Conservation (phyloP, 2,329 filamentous ascomycete genomes). For the Didymosphaeria variabile region DNA sequence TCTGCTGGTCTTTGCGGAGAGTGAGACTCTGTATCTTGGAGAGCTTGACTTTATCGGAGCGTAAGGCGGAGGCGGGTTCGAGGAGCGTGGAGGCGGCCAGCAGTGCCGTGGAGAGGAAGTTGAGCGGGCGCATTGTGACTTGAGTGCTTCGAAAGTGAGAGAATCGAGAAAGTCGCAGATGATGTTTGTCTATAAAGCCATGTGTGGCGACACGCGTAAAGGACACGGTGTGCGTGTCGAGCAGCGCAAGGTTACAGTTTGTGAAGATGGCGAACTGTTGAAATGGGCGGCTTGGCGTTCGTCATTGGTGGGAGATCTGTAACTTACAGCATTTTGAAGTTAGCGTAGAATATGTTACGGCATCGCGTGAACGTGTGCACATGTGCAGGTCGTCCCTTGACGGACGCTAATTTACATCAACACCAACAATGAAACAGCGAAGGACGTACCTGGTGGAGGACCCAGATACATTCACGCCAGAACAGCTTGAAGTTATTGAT, state of each 20-base stretch:
- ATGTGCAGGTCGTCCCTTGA: neutral
- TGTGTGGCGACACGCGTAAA: slow-evolving; percentile 30
- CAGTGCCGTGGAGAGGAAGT: slow-evolving; percentile 42
- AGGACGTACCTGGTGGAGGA: slow-evolving; percentile 78
- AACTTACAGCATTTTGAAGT: slow-evolving; percentile 7
- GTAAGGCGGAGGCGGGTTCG: slow-evolving; percentile 38
- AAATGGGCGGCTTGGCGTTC: slow-evolving; percentile 27
- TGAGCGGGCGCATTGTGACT: slow-evolving; percentile 40
- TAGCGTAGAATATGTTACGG: slow-evolving; percentile 4
- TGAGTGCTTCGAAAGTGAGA: neutral
- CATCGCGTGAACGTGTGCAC: slow-evolving; percentile 12
- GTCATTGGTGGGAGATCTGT: slow-evolving; percentile 22
- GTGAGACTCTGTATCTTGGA: slow-evolving; percentile 80
- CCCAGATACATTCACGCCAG: slow-evolving; percentile 71
- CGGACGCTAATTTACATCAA: neutral
- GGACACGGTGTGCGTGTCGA: slow-evolving; percentile 21
- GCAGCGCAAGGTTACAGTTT: slow-evolving; percentile 3
- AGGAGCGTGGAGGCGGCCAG: slow-evolving; percentile 37
- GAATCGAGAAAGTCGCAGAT: neutral
- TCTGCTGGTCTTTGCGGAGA: slow-evolving; percentile 72
- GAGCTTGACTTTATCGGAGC: slow-evolving; percentile 63
- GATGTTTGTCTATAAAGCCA: slow-evolving; percentile 5
- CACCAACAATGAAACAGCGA: slow-evolving; percentile 70
- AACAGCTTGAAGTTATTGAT: slow-evolving; percentile 66
- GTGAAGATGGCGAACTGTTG: slow-evolving; percentile 13